These are phyloP conservation scores for Diddensiella transvaalensis DNA, from an alignment of 805 yeast genomes.

Conservation along the genomic window DNA sequence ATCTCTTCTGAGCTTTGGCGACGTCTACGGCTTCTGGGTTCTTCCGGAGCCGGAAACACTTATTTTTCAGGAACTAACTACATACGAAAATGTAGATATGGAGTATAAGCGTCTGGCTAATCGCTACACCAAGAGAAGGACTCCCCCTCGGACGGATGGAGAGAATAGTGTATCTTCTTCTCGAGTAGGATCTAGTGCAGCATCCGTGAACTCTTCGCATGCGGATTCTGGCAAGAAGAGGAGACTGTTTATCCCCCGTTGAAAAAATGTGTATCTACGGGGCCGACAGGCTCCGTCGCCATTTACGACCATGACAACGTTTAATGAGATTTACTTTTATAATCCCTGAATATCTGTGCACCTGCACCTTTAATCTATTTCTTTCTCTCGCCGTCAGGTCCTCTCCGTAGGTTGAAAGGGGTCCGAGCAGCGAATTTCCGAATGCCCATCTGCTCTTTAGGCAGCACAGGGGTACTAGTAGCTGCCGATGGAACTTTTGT, in stretches of 20 bases:
- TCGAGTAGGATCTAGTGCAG: background rate
- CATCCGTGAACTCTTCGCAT: background rate
- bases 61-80: background rate
- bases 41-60: too few species aligned
- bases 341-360: too few species aligned
- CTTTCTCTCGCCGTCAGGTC: background rate
- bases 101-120: slow-evolving; percentile 19
- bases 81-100: slow-evolving; percentile 14
- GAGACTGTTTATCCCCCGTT: background rate
- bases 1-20: too few species aligned
- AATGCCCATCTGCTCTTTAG: background rate
- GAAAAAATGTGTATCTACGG: too few species aligned
- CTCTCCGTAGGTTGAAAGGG: slow-evolving; percentile 5
- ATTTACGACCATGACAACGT: too few species aligned
- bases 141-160: background rate
- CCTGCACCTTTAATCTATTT: background rate
- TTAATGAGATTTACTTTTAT: too few species aligned
- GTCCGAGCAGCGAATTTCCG: slow-evolving; percentile 8
- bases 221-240: background rate
- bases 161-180: background rate
- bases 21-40: too few species aligned
- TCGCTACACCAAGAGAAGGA: slow-evolving; percentile 19
- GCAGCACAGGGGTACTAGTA: background rate
- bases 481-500: background rate
- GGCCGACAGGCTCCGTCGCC: too few species aligned